Base-by-base conservation (phyloP, 1,139 yeast species). In the Candida pseudoviswanathii region DNA sequence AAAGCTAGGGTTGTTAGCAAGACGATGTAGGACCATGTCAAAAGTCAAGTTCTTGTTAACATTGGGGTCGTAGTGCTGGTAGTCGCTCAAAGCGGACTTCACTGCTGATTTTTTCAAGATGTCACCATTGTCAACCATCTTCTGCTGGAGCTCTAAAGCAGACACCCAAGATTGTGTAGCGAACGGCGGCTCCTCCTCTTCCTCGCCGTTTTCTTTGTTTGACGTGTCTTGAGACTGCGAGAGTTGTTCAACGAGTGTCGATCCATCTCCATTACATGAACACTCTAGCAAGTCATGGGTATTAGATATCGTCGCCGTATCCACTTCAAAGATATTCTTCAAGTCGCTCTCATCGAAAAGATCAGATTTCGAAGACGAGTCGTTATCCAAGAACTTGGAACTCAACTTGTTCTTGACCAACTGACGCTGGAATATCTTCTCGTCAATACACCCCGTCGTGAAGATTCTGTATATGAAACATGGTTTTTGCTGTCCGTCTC, bases 361-460 rank as follows among this genome's bases (percentile, higher is more conserved):
- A 55, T 76, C 73, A 50, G 71, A 67, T 30, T 57, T 60, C 0
- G 78, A 68, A 10, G 71, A 71, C 5, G 56, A 55, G 38, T 75
- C 74, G 45, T 75, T 73, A 59, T 87, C 94, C 57, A 94, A 70
- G 59, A 94, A 87, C 54, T 84, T 84, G 52, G 86, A 86, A 45
- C 97, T 89, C 47, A 94, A 68, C 48, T 86, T 92, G 52, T 75
- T 83, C 65, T 95, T 94, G 76, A 90, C 85, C 51, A 91, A 72
- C 63, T 94, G 99, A n/a, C 99, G 75, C 65, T 94, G 98, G 54
- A 88, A 85, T 4, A 94, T 91, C 68, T 94, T 94, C 63, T 94
- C 99, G 64, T 94, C 99, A 42, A 94, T 89, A 52, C 92, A 84
- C 0, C 99, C 99, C 0, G 96, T 82, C 0, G 92, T 86, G 44